phyloP scores from a whole-genome alignment of 2,329 filamentous ascomycete species.

The Phyllosticta citrichinensis region DNA sequence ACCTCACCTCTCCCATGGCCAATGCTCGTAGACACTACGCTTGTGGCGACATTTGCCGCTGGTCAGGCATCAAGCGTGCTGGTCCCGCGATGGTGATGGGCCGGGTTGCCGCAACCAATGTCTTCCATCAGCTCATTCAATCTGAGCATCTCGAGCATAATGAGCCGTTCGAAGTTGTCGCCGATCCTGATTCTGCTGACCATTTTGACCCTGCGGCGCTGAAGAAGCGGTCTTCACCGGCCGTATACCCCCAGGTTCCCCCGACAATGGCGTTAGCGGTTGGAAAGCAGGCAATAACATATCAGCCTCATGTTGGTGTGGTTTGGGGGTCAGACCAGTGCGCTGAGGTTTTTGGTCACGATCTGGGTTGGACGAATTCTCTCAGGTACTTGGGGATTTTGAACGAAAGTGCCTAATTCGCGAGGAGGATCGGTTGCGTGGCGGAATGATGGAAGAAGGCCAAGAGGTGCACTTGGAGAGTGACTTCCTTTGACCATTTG shows the following conservation, averaged over 20 bases:
- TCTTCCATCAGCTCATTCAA: slow-evolving; percentile 27
- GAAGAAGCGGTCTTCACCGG: slow-evolving; percentile 15
- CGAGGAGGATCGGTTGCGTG: background rate
- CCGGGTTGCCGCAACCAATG: slow-evolving; percentile 53
- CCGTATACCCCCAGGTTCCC: slow-evolving; percentile 36
- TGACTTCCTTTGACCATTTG: background rate
- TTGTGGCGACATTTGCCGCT: slow-evolving; percentile 57
- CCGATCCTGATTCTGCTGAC: slow-evolving; percentile 13
- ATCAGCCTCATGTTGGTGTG: slow-evolving; percentile 47
- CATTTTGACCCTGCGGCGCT: slow-evolving; percentile 13
- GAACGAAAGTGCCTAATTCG: background rate
- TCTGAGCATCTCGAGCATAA: slow-evolving; percentile 15
- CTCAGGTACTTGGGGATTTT: background rate
- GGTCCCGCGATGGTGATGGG: slow-evolving; percentile 68
- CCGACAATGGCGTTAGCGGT: slow-evolving; percentile 63
- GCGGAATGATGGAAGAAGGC: background rate
- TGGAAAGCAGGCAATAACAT: slow-evolving; percentile 58
- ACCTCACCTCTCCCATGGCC: slow-evolving; percentile 47
- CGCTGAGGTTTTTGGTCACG: slow-evolving; percentile 55
- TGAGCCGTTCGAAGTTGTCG: background rate
- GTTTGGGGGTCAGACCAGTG: slow-evolving; percentile 53
- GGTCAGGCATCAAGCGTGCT: slow-evolving; percentile 73
- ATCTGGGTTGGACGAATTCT: slow-evolving; percentile 46
- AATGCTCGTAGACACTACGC: slow-evolving; percentile 56
- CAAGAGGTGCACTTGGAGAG: background rate